Percentiles rank a stretch among this genome's conserved stretches.
Conservation (phyloP, 768 basidiomycete genomes). For the Xerocomellus intermedius region DNA sequence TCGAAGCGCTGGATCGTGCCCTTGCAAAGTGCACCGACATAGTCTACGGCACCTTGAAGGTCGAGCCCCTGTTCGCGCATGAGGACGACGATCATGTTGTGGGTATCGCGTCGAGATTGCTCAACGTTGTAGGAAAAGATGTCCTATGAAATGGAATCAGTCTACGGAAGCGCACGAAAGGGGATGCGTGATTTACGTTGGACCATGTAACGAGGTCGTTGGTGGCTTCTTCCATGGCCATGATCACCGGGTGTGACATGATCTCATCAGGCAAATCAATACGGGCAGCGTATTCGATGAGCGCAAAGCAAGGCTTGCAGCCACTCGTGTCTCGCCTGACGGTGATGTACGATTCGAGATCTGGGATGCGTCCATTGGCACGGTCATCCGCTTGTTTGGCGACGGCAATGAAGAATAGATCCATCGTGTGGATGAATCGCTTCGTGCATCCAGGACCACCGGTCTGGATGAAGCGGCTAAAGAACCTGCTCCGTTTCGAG, state of each 20-base stretch:
- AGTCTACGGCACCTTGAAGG: conserved; percentile 62
- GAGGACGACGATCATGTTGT: conserved; percentile 73
- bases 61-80: conserved; percentile 58
- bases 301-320: conserved; percentile 48
- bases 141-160: conserved; percentile 42
- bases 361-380: conserved; percentile 35
- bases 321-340: conserved; percentile 56
- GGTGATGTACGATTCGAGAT: conserved; percentile 51
- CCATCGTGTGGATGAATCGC: conserved; percentile 42
- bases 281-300: conserved; percentile 53
- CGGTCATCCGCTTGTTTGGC: conserved; percentile 44
- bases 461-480: conserved; percentile 36
- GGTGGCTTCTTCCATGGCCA: conserved; percentile 44
- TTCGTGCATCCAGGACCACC: conserved; percentile 40
- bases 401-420: conserved; percentile 43
- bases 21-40: conserved; percentile 60
- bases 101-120: conserved; percentile 64
- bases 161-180: not conserved
- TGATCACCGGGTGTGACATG: conserved; percentile 48
- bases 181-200: conserved; percentile 31
- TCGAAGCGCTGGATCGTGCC: conserved; percentile 53
- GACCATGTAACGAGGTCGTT: conserved; percentile 54
- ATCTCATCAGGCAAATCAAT: conserved; percentile 56
- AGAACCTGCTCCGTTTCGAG: conserved; percentile 32
- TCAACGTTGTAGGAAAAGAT: conserved; percentile 77